These are phyloP conservation scores for Claviceps capensis DNA, from an alignment of 2,329 filamentous ascomycete species.

Conservation along the genomic window DNA sequence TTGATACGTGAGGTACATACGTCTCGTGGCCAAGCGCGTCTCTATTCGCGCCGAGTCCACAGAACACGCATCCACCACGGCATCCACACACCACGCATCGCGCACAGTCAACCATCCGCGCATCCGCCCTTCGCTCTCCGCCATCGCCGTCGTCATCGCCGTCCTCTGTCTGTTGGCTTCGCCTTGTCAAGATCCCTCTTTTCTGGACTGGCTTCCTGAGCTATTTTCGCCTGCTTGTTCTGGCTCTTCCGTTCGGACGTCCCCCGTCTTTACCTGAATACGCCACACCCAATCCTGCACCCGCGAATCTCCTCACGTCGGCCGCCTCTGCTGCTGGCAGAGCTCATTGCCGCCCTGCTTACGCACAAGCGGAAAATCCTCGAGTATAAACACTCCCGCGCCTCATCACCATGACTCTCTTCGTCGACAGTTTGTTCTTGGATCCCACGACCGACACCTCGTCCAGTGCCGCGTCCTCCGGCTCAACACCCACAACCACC, in stretches of 20 bases:
- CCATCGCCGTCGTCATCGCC: background rate
- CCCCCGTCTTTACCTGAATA: too few species aligned
- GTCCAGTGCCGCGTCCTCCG: conserved; percentile 40
- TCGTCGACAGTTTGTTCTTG: conserved; percentile 20
- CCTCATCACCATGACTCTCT: conserved; percentile 16
- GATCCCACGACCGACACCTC: conserved; percentile 24
- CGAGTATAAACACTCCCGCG: background rate
- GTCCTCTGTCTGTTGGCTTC: background rate
- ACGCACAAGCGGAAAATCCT: background rate
- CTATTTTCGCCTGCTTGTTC: background rate
- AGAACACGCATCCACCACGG: background rate
- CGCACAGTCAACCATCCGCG: background rate
- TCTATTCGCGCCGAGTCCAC: background rate
- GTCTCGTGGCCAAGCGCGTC: background rate
- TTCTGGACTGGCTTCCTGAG: background rate
- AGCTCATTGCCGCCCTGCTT: conserved; percentile 3
- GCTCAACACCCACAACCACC: conserved; percentile 54
- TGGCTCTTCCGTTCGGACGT: background rate
- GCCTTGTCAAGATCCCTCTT: background rate
- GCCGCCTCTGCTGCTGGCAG: conserved; percentile 6
- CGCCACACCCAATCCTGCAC: too few species aligned
- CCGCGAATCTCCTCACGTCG: background rate
- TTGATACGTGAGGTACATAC: background rate
- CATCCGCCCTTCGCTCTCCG: background rate
- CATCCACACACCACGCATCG: background rate